Percentiles rank a stretch among this genome's conserved stretches.
Conservation (phyloP, 768 basidiomycete genomes). For the Hypholoma sublateritium region DNA sequence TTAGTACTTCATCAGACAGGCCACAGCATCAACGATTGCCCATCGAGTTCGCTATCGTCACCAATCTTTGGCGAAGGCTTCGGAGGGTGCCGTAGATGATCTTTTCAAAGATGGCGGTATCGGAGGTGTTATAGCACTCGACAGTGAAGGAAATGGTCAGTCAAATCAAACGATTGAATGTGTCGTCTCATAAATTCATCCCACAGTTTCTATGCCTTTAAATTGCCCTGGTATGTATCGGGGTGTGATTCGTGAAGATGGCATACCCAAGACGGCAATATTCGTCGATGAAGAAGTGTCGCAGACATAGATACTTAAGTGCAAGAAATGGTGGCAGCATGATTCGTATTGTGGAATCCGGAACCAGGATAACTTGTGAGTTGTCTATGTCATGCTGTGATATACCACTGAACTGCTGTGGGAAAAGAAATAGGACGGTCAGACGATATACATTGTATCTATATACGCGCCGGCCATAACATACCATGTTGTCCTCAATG, state of each 20-base stretch:
- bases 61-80: slow-evolving; percentile 58
- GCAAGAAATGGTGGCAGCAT: neutral
- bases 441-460: too few species aligned
- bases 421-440: too few species aligned
- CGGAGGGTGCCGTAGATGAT: slow-evolving; percentile 54
- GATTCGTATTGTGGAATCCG: too few species aligned
- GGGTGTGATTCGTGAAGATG: slow-evolving; percentile 69
- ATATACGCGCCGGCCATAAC: too few species aligned
- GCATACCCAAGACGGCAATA: slow-evolving; percentile 71
- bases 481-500: too few species aligned
- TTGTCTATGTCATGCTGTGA: too few species aligned
- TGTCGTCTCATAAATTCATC: neutral
- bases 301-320: neutral
- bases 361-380: too few species aligned
- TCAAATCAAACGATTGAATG: neutral
- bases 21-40: slow-evolving; percentile 66
- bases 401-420: too few species aligned
- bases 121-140: slow-evolving; percentile 77
- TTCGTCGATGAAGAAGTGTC: slow-evolving; percentile 61
- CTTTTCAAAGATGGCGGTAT: slow-evolving; percentile 57
- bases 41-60: slow-evolving; percentile 60
- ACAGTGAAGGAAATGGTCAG: slow-evolving; percentile 67
- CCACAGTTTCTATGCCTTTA: slow-evolving; percentile 66
- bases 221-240: slow-evolving; percentile 85
- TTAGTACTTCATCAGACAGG: slow-evolving; percentile 77